phyloP scores from a whole-genome alignment of 1,284 basidiomycete species.

The Cystobasidiaceae sp. region DNA sequence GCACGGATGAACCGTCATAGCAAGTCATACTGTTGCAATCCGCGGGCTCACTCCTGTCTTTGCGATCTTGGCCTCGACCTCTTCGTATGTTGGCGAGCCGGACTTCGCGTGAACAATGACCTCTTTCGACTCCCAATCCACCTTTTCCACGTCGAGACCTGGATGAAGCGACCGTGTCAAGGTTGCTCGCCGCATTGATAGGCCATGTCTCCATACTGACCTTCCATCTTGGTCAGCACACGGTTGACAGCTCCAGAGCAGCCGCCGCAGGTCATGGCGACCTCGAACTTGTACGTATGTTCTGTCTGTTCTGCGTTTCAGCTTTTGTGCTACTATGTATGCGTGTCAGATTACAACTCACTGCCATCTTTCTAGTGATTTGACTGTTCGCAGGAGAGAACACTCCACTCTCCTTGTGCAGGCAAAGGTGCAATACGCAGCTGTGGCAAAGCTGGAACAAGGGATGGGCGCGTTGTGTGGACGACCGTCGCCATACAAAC shows the following conservation, averaged over 20 bases:
- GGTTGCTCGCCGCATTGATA: not conserved
- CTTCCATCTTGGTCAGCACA: slow-evolving; percentile 39
- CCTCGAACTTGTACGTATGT: slow-evolving; percentile 39
- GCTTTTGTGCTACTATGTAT: too few species aligned
- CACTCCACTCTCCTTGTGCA: too few species aligned
- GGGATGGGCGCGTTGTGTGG: too few species aligned
- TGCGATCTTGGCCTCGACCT: slow-evolving; percentile 14
- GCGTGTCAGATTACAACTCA: too few species aligned
- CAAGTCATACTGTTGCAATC: not conserved
- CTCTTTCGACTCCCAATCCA: slow-evolving; percentile 21
- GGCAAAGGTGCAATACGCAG: too few species aligned
- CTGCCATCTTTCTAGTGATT: too few species aligned
- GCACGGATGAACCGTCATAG: not conserved
- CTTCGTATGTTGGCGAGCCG: slow-evolving; percentile 7
- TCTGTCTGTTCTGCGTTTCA: too few species aligned
- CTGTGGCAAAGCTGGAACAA: too few species aligned
- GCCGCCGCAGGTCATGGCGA: slow-evolving; percentile 41
- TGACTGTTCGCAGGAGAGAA: too few species aligned
- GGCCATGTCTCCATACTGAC: slow-evolving; percentile 16
- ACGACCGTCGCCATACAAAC: too few species aligned
- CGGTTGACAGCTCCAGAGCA: slow-evolving; percentile 41
- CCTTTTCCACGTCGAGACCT: slow-evolving; percentile 26
- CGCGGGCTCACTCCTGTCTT: slow-evolving; percentile 28
- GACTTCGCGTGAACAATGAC: slow-evolving; percentile 22
- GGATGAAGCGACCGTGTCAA: not conserved